These are phyloP conservation scores for Cladobotryum protrusum DNA, from an alignment of 2,329 filamentous ascomycete species.

Conservation along the genomic window DNA sequence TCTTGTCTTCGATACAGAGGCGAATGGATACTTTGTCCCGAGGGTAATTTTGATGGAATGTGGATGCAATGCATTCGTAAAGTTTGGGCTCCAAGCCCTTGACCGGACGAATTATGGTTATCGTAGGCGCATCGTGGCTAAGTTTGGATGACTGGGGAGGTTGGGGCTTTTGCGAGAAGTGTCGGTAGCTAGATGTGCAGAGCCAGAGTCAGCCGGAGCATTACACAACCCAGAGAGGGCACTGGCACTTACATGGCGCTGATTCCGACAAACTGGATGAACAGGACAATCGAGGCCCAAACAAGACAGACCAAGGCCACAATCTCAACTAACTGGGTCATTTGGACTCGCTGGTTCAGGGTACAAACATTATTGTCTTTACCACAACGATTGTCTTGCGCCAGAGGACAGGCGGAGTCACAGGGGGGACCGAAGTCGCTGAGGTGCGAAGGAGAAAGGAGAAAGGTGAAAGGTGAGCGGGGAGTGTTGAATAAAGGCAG, in stretches of 20 bases:
- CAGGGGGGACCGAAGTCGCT: no score
- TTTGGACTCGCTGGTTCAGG: slow-evolving; percentile 13
- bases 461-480: no score
- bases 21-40: slow-evolving; percentile 67
- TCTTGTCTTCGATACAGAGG: slow-evolving; percentile 70
- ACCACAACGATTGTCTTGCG: not conserved
- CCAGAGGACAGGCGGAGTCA: no score
- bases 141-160: slow-evolving; percentile 47
- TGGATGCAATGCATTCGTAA: slow-evolving; percentile 86
- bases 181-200: slow-evolving; percentile 37
- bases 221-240: not conserved
- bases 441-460: no score
- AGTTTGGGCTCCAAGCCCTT: slow-evolving; percentile 87
- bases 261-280: slow-evolving; percentile 52
- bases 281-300: slow-evolving; percentile 47
- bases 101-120: slow-evolving; percentile 88
- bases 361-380: slow-evolving; percentile 9
- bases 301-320: slow-evolving; percentile 43
- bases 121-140: slow-evolving; percentile 57
- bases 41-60: slow-evolving; percentile 78
- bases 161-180: slow-evolving; percentile 45
- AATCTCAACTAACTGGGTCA: slow-evolving; percentile 27
- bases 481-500: no score
- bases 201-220: slow-evolving; percentile 6
- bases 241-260: slow-evolving; percentile 44